phyloP scores from a whole-genome alignment of 768 basidiomycete genomes.

The Lyophyllum shimeji region DNA sequence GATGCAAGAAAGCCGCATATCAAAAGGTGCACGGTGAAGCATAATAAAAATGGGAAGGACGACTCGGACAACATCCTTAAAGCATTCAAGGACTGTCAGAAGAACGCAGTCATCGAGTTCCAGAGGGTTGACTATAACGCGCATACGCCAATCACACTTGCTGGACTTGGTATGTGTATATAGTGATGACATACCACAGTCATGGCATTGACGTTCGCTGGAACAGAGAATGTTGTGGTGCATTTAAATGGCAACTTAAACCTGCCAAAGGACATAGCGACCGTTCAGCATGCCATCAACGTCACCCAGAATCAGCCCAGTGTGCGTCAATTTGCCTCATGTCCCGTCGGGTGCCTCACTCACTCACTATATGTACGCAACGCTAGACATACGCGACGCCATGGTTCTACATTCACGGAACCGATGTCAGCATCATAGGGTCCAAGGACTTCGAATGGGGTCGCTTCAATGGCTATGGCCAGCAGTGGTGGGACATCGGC shows the following conservation, averaged over 20 bases:
- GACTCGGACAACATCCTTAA: constrained; percentile 33
- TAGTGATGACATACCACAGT: background rate
- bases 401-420: constrained; percentile 46
- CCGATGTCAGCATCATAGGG: constrained; percentile 39
- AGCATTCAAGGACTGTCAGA: constrained; percentile 34
- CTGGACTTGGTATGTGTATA: constrained; percentile 26
- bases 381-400: constrained; percentile 38
- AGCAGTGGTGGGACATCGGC: constrained; percentile 50
- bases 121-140: constrained; percentile 33
- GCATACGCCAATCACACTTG: constrained; percentile 34
- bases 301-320: constrained; percentile 34
- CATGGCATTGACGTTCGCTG: background rate
- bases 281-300: constrained; percentile 40
- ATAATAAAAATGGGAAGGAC: constrained; percentile 28
- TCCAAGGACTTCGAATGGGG: constrained; percentile 39
- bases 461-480: constrained; percentile 45
- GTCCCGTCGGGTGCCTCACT: background rate
- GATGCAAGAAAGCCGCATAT: constrained; percentile 6
- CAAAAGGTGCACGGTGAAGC: constrained; percentile 26
- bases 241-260: constrained; percentile 41
- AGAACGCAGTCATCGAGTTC: constrained; percentile 34
- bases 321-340: constrained; percentile 20
- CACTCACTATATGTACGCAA: background rate
- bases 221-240: constrained; percentile 39
- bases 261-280: constrained; percentile 41